Percentiles rank a stretch among this genome's conserved stretches.
Conservation (phyloP, 805 yeast genomes). For the Yueomyces sp. region DNA sequence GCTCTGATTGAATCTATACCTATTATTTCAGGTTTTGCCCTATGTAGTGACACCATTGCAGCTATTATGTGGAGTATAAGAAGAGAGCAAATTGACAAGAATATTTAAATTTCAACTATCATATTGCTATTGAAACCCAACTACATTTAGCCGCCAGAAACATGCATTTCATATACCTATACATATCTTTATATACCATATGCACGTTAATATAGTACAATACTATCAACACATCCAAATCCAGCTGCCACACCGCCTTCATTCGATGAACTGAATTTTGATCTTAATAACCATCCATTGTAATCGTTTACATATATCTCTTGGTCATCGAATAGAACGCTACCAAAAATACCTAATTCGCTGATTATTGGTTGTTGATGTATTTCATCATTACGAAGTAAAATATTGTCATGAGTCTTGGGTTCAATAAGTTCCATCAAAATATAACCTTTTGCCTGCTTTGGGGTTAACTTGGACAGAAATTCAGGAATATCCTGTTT, state of each 20-base stretch:
- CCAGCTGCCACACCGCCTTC: constrained; percentile 99
- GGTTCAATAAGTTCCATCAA: constrained; percentile 90
- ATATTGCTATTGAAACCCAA: too few species aligned
- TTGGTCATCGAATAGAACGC: constrained; percentile 57
- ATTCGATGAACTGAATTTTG: constrained; percentile 74
- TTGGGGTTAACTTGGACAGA: constrained; percentile 41
- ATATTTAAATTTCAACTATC: too few species aligned
- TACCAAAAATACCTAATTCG: constrained; percentile 87
- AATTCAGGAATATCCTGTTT: constrained; percentile 73
- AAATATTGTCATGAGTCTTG: constrained; percentile 42
- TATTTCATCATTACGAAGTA: constrained; percentile 53
- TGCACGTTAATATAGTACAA: constrained; percentile 30
- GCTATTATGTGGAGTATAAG: constrained; percentile 15
- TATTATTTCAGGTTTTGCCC: constrained; percentile 14
- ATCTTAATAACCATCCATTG: constrained; percentile 79
- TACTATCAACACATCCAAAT: constrained; percentile 88
- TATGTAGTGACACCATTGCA: constrained; percentile 15
- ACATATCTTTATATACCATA: background rate
- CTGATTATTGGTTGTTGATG: constrained; percentile 66
- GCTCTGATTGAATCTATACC: constrained; percentile 19
- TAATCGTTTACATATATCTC: constrained; percentile 48
- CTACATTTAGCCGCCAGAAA: too few species aligned
- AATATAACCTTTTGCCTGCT: constrained; percentile 81
- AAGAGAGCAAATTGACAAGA: background rate
- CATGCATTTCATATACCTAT: background rate